Conservation (phyloP, 108 stramenopile species). For the Ochromonas danica region DNA sequence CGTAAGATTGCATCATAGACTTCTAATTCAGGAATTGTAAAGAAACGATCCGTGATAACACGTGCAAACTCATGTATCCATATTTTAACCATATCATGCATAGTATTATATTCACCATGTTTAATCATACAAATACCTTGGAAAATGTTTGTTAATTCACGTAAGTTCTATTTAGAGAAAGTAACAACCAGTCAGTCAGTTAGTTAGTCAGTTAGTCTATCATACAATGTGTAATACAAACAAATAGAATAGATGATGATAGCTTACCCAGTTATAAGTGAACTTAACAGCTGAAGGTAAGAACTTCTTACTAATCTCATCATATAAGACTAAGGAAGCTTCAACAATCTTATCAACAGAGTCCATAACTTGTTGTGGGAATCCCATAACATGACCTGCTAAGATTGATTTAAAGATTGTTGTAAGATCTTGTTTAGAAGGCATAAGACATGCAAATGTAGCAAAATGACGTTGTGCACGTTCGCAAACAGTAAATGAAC, state of each 20-base stretch:
- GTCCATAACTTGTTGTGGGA: constrained; percentile 59
- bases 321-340: constrained; percentile 71
- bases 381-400: constrained; percentile 69
- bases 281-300: constrained; percentile 77
- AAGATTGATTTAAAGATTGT: constrained; percentile 75
- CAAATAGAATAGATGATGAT: no score
- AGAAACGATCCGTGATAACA: constrained; percentile 73
- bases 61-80: constrained; percentile 78
- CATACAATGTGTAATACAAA: no score
- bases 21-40: constrained; percentile 64
- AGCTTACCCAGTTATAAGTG: constrained; percentile 90
- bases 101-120: constrained; percentile 63
- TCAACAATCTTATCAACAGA: constrained; percentile 63
- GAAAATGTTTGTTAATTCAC: constrained; percentile 79
- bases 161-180: no score
- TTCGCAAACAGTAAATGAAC: constrained; percentile 77
- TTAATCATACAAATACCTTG: constrained; percentile 70
- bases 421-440: constrained; percentile 66
- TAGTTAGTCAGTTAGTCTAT: no score
- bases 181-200: no score
- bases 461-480: constrained; percentile 80
- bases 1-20: constrained; percentile 44
- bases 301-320: constrained; percentile 69
- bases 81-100: constrained; percentile 58
- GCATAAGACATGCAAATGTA: constrained; percentile 73